phyloP scores from a whole-genome alignment of 2,329 filamentous ascomycete species.

The Fusarium ambrosium region DNA sequence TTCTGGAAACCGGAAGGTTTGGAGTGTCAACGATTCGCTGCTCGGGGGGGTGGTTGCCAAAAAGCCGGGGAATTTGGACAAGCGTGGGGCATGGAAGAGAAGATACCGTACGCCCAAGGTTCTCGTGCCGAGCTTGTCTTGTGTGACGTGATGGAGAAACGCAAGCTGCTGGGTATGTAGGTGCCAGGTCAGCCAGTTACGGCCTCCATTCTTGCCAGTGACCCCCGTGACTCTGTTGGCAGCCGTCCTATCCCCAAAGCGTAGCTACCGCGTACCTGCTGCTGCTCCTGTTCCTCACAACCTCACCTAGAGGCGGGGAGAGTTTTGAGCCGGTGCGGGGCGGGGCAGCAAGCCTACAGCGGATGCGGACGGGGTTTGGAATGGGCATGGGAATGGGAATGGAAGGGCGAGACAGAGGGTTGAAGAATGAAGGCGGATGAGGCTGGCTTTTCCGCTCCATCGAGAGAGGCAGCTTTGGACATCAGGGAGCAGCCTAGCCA shows the following conservation, averaged over 20 bases:
- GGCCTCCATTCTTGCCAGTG: constrained; percentile 26
- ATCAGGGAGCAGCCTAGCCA: neutral
- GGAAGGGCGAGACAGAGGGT: constrained; percentile 24
- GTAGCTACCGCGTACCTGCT: constrained; percentile 27
- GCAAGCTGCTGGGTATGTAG: neutral
- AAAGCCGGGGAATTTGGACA: constrained; percentile 17
- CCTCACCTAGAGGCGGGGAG: constrained; percentile 31
- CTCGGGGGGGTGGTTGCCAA: constrained; percentile 8
- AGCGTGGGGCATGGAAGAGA: neutral
- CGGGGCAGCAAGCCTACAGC: constrained; percentile 34
- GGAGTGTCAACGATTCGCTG: constrained; percentile 19
- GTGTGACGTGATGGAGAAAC: constrained; percentile 3
- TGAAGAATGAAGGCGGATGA: constrained; percentile 39
- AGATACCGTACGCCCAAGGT: neutral
- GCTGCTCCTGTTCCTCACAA: constrained; percentile 5
- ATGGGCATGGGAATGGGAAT: constrained; percentile 40
- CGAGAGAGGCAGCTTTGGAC: neutral
- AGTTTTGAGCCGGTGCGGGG: constrained; percentile 33
- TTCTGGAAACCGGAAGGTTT: constrained; percentile 35
- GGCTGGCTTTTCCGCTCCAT: constrained; percentile 11
- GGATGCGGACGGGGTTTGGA: constrained; percentile 34
- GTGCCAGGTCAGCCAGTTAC: constrained; percentile 6
- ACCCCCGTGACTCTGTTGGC: constrained; percentile 9
- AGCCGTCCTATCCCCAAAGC: constrained; percentile 38
- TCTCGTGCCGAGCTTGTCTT: constrained; percentile 2